Base-by-base conservation (phyloP, 1,139 yeast genomes). In the Kodamaea arcana region DNA sequence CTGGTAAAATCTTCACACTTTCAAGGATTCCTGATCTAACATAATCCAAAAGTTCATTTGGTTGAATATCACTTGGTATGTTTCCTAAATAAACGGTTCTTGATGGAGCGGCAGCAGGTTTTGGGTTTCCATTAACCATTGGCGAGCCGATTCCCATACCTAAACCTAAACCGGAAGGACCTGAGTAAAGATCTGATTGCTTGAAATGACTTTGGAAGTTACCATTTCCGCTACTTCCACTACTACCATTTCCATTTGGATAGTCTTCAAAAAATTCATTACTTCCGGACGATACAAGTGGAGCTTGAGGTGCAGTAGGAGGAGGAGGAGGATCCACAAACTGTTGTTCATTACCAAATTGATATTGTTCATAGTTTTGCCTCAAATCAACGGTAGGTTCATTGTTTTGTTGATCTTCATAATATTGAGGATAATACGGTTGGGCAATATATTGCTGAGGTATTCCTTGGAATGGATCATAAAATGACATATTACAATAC, bases 11-110 rank as follows among this genome's bases (percentile, higher is more conserved):
- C 52, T 73, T 73, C 35, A 76, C 81, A 40, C 78, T 79, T 62
- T 92, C 98, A 40, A 92, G 78, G 15, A 88, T 80, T 16, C 97
- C 97, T 21, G 95, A 83, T 47, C 95, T 77, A 21, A 92, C 96
- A 55, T 86, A 92, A 54, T 87, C 92, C 51, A 92, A 69, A 36
- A 92, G 64, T 51, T 87, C 95, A 50, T 83, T 80, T 3, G 94
- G 80, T 20, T 88, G 78, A 39, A 88, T 72, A 44, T 83, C 86
- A n/a, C 72, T 62, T 1, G 97, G 97, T 29, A 92, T 75, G 53
- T 87, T 88, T 10, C 97, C 97, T 48, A 92, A 67, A 55, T 88
- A 87, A 6, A 92, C 95, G 0, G 97, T 87, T 55, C 97, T 75
- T 14, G 87, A 80, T 21, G 88, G 87, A 1, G 83, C 83, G 18